Percentiles rank a stretch among this genome's conserved stretches.
phyloP scores from a whole-genome alignment of 2,329 filamentous ascomycete species.

The Chaetomium strumarium region DNA sequence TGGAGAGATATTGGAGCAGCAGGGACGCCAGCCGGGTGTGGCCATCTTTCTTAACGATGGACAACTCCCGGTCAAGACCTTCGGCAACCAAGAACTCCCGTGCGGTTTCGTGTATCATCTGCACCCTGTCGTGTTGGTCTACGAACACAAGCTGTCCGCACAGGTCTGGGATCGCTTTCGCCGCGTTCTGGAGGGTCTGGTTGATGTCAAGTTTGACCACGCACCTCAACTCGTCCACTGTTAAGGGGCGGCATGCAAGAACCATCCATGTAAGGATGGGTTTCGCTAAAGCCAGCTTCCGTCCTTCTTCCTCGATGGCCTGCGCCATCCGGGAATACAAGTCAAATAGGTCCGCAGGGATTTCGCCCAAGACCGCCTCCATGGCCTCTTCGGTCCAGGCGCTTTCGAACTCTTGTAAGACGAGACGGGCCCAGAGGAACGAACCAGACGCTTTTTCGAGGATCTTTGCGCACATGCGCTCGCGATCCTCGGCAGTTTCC shows the following conservation, averaged over 20 bases:
- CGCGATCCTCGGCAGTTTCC: conserved; percentile 14
- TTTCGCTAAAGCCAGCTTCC: conserved; percentile 24
- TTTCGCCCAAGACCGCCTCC: conserved; percentile 24
- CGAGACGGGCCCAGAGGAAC: conserved; percentile 30
- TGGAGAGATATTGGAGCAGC: conserved; percentile 23
- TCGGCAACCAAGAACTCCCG: conserved; percentile 27
- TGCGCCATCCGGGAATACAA: conserved; percentile 26
- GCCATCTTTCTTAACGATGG: conserved; percentile 15
- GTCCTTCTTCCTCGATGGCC: conserved; percentile 20
- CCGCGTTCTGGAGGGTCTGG: conserved; percentile 26
- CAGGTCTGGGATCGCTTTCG: conserved; percentile 25
- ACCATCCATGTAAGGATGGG: conserved; percentile 33
- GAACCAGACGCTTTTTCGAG: conserved; percentile 28
- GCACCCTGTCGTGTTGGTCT: conserved; percentile 25
- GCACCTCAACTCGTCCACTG: conserved; percentile 29
- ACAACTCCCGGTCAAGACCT: conserved; percentile 17
- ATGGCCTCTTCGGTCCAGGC: conserved; percentile 28
- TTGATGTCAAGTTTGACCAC: conserved; percentile 31
- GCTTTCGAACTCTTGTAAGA: conserved; percentile 28
- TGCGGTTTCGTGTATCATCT: conserved; percentile 30
- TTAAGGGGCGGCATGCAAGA: conserved; percentile 31
- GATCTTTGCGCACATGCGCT: conserved; percentile 26
- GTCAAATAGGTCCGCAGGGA: conserved; percentile 25
- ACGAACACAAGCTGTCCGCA: conserved; percentile 30
- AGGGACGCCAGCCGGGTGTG: conserved; percentile 30